Evolutionary conservation across 306 rosid genomes (phyloP).

Genomic region (Quercus mongolica): DNA sequence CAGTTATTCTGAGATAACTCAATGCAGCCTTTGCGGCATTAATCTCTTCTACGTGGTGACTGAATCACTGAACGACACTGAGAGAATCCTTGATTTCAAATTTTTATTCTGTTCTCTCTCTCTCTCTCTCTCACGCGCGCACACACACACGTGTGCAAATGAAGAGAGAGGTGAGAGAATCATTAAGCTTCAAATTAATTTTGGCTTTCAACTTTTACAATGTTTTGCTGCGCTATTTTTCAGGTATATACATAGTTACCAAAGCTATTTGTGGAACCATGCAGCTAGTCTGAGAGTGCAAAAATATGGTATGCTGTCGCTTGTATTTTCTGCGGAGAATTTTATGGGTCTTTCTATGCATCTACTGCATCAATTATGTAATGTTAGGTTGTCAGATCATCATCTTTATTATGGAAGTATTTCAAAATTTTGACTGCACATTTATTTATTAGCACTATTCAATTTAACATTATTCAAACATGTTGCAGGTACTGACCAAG

Average conservation of each 20-base stretch:
- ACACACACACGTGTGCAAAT: background rate
- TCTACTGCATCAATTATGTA: background rate
- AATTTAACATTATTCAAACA: conserved; percentile 10
- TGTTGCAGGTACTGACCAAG: conserved; percentile 64
- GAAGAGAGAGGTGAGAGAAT: conserved; percentile 7
- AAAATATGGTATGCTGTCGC: conserved; percentile 64
- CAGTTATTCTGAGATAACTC: background rate
- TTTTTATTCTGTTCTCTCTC: background rate
- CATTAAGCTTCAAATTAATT: background rate
- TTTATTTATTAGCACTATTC: background rate
- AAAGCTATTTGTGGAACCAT: conserved; percentile 96
- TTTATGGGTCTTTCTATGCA: conserved; percentile 9
- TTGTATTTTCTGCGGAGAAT: background rate
- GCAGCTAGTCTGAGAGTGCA: conserved; percentile 90
- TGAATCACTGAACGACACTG: no score
- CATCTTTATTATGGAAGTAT: conserved; percentile 20
- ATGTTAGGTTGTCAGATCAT: conserved; percentile 4
- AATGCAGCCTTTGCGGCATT: background rate
- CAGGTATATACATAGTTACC: conserved; percentile 97
- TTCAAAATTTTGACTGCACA: conserved; percentile 4
- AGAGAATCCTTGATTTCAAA: no score
- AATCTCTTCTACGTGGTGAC: background rate
- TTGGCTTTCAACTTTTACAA: conserved; percentile 4
- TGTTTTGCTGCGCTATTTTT: conserved; percentile 2
- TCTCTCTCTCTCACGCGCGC: background rate